These are phyloP conservation scores for Diplogelasinospora grovesii DNA, from an alignment of 495 filamentous ascomycete species.

Conservation along the genomic window DNA sequence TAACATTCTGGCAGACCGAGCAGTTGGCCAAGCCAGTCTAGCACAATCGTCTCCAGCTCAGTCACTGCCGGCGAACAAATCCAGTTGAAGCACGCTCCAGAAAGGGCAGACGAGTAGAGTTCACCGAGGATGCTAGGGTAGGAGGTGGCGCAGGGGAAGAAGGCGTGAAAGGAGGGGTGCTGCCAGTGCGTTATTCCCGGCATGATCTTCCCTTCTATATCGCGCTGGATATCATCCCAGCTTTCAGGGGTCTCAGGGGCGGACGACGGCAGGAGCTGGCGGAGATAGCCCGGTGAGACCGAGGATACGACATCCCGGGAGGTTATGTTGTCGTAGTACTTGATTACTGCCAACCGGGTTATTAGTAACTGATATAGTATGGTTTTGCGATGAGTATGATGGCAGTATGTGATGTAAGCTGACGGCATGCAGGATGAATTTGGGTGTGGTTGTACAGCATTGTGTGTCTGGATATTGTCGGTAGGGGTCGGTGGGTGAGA, in stretches of 20 bases:
- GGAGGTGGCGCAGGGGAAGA: slow-evolving; percentile 77
- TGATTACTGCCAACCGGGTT: slow-evolving; percentile 52
- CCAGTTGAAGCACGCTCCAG: slow-evolving; percentile 94
- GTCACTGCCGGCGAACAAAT: slow-evolving; percentile 92
- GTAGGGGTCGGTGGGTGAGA: not conserved
- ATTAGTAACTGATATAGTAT: too few relatives aligned
- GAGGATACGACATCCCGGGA: slow-evolving; percentile 66
- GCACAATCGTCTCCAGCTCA: slow-evolving; percentile 81
- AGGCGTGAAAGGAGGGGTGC: slow-evolving; percentile 93
- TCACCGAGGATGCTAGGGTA: slow-evolving; percentile 90
- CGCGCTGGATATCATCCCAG: slow-evolving; percentile 75
- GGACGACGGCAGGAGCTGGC: slow-evolving; percentile 64
- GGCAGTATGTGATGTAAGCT: too few relatives aligned
- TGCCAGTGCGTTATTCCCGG: slow-evolving; percentile 96
- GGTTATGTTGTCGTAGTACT: slow-evolving; percentile 73
- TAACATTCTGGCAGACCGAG: slow-evolving; percentile 69
- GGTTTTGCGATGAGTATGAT: too few relatives aligned
- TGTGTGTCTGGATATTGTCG: not conserved
- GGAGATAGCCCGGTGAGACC: slow-evolving; percentile 82
- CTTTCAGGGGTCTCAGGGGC: slow-evolving; percentile 68
- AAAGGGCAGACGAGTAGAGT: slow-evolving; percentile 85
- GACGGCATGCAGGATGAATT: too few relatives aligned
- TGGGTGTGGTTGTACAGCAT: too few relatives aligned
- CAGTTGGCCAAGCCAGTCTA: slow-evolving; percentile 83
- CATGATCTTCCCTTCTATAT: slow-evolving; percentile 84